phyloP scores from a whole-genome alignment of 305 asterid genomes.

The Rubia occidens region DNA sequence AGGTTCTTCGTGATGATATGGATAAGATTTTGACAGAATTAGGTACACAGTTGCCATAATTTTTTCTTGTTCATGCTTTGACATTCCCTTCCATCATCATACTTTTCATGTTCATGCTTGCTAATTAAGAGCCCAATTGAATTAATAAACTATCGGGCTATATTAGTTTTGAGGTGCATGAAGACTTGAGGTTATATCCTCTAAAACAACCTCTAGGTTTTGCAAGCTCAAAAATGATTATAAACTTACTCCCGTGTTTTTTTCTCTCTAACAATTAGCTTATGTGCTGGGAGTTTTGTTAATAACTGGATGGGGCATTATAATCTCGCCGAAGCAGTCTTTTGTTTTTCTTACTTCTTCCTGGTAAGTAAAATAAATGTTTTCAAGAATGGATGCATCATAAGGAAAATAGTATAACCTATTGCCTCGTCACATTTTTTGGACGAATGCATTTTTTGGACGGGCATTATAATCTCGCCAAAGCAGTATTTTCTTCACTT shows the following conservation, averaged over 20 bases:
- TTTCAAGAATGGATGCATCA: background rate
- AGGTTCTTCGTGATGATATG: too few relatives aligned
- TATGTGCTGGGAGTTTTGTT: background rate
- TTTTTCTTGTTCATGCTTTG: background rate
- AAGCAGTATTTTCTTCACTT: too few relatives aligned
- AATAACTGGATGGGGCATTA: background rate
- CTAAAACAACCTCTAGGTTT: background rate
- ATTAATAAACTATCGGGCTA: background rate
- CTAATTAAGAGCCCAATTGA: background rate
- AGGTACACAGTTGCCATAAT: too few relatives aligned
- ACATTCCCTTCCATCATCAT: background rate
- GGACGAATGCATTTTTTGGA: background rate
- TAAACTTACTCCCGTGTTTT: background rate
- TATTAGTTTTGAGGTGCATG: background rate
- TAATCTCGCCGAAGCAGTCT: background rate
- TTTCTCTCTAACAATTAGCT: background rate
- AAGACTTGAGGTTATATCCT: background rate
- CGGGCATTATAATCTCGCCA: too few relatives aligned
- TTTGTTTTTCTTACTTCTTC: background rate
- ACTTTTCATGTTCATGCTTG: slow-evolving; percentile 2
- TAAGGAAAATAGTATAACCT: background rate
- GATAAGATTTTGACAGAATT: too few relatives aligned
- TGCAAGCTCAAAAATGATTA: background rate
- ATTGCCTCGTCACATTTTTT: background rate
- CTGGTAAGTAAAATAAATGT: background rate